These are phyloP conservation scores for Apodospora peruviana DNA, from an alignment of 495 filamentous ascomycete genomes.

Conservation along the genomic window DNA sequence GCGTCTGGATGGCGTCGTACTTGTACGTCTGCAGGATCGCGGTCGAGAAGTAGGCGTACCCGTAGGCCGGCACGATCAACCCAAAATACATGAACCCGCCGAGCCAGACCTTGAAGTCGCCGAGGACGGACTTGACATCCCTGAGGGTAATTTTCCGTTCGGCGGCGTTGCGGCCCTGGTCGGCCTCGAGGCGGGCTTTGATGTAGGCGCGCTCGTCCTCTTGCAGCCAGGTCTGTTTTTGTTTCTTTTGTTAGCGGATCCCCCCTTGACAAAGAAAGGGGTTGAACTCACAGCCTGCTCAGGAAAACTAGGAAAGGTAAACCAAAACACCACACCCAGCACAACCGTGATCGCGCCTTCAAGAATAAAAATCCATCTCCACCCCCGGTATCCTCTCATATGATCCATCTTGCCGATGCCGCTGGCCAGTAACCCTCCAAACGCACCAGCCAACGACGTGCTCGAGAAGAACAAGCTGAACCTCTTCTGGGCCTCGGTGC, in stretches of 20 bases:
- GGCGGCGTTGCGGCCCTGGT: constrained; percentile 70
- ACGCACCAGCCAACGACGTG: constrained; percentile 79
- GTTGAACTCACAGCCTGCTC: constrained; percentile 27
- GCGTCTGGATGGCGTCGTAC: constrained; percentile 65
- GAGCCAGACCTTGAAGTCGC: constrained; percentile 63
- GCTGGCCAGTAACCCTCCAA: constrained; percentile 76
- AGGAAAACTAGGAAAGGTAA: constrained; percentile 70
- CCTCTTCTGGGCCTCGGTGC: constrained; percentile 78
- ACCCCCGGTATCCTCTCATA: constrained; percentile 65
- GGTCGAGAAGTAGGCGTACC: constrained; percentile 64
- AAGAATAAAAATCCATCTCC: constrained; percentile 76
- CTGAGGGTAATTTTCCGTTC: constrained; percentile 56
- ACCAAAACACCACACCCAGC: constrained; percentile 70
- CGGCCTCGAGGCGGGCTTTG: constrained; percentile 63
- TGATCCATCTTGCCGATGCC: constrained; percentile 80
- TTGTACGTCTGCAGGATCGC: constrained; percentile 66
- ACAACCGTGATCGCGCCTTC: constrained; percentile 73
- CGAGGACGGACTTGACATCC: constrained; percentile 69
- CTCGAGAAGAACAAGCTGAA: constrained; percentile 83
- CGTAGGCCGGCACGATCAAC: constrained; percentile 82
- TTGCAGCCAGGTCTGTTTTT: constrained; percentile 48
- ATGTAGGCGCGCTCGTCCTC: constrained; percentile 74
- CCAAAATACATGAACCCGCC: constrained; percentile 90
- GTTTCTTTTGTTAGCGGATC: neutral
- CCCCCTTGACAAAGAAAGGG: neutral